These are phyloP conservation scores for Gonapodya sp. DNA, from an alignment of 192 early-diverging fungal species.

Conservation along the genomic window DNA sequence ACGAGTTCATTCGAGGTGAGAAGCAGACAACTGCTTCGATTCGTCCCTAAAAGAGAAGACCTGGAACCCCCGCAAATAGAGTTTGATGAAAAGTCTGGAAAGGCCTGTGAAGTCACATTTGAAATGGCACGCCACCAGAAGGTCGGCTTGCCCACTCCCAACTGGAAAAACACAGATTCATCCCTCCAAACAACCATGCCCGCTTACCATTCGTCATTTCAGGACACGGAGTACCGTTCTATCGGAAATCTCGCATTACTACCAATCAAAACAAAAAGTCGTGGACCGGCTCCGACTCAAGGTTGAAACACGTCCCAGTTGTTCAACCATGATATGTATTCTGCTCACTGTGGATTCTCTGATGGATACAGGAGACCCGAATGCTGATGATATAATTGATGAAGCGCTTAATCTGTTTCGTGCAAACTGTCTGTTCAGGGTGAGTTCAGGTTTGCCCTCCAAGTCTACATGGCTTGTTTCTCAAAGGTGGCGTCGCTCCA, in stretches of 20 bases:
- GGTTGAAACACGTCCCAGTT: conserved; percentile 27
- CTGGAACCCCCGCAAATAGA: not conserved
- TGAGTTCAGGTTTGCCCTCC: not conserved
- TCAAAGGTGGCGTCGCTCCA: conserved; percentile 20
- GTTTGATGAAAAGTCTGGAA: not conserved
- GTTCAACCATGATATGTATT: not conserved
- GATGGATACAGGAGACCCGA: conserved; percentile 37
- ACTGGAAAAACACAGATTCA: not conserved
- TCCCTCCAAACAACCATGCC: conserved; percentile 6
- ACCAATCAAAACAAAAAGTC: conserved; percentile 79
- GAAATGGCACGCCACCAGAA: not conserved
- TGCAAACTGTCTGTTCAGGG: conserved; percentile 83
- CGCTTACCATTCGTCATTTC: conserved; percentile 86
- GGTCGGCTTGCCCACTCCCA: not conserved
- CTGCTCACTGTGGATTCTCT: not conserved
- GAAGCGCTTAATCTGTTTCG: conserved; percentile 91
- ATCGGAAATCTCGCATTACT: conserved; percentile 81
- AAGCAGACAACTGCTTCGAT: not conserved
- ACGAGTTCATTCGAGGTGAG: not conserved
- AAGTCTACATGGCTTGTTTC: not conserved
- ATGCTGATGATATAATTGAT: conserved; percentile 79
- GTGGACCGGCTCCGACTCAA: conserved; percentile 65
- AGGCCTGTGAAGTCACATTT: not conserved
- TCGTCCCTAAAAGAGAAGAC: not conserved
- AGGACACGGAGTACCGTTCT: conserved; percentile 43